These are phyloP conservation scores for Nitzschia sp. DNA, from an alignment of 108 stramenopile species.

Conservation along the genomic window DNA sequence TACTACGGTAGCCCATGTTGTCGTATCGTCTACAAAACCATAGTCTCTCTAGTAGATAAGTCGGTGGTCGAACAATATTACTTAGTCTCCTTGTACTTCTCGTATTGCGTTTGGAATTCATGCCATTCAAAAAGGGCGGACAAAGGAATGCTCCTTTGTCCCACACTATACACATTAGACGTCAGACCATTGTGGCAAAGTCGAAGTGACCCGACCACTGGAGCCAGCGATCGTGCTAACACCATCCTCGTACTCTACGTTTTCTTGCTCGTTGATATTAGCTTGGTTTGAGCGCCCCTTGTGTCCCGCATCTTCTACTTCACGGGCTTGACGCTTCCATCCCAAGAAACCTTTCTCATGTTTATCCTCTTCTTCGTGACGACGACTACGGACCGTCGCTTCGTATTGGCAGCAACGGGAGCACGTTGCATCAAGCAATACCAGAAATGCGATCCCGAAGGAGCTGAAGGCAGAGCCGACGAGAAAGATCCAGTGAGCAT, in stretches of 20 bases:
- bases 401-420: background rate
- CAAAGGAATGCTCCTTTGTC: too few species aligned
- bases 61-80: too few species aligned
- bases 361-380: background rate
- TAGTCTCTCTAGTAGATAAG: too few species aligned
- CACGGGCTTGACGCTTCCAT: background rate
- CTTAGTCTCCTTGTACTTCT: too few species aligned
- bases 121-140: too few species aligned
- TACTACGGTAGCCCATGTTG: too few species aligned
- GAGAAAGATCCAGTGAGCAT: background rate
- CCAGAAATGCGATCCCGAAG: background rate
- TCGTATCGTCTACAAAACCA: too few species aligned
- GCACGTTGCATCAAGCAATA: background rate
- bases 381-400: background rate
- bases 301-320: background rate
- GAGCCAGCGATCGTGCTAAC: background rate
- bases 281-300: too few species aligned
- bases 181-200: background rate
- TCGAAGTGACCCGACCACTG: background rate
- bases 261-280: background rate
- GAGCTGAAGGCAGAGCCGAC: background rate
- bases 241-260: background rate
- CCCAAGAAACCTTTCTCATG: background rate
- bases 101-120: too few species aligned
- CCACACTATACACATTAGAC: too few species aligned